Conservation (phyloP, 306 rosid species). For the Styphnolobium japonicum region DNA sequence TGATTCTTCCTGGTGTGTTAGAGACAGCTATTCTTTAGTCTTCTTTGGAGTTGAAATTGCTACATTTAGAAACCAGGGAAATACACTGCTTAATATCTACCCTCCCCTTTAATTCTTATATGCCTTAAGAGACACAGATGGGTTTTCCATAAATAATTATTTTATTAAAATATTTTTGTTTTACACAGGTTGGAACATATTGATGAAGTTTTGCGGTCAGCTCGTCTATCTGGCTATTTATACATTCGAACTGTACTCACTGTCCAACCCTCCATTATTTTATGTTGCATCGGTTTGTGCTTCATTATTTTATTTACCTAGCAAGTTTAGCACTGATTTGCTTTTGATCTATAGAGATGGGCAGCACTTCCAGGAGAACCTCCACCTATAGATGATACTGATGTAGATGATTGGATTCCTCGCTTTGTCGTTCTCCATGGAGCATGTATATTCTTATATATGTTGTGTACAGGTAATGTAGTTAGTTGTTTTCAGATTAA, state of each 20-base stretch:
- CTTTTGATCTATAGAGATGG: constrained; percentile 63
- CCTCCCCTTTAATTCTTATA: not conserved
- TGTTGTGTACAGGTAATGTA: constrained; percentile 69
- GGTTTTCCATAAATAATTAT: not conserved
- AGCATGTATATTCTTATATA: constrained; percentile 69
- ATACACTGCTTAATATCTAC: constrained; percentile 8
- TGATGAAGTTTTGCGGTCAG: constrained; percentile 91
- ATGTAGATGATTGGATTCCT: constrained; percentile 95
- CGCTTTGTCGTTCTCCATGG: constrained; percentile 97
- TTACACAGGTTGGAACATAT: constrained; percentile 80
- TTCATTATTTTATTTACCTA: not conserved
- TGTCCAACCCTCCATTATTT: not conserved
- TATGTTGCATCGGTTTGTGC: not conserved
- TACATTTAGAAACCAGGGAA: not conserved
- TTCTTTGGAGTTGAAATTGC: constrained; percentile 28
- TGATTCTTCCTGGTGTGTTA: constrained; percentile 16
- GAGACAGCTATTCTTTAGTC: constrained; percentile 5
- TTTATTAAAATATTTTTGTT: constrained; percentile 7
- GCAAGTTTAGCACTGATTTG: constrained; percentile 18
- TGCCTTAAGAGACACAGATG: not conserved
- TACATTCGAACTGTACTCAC: constrained; percentile 78
- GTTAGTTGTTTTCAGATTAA: not conserved
- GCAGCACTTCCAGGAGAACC: constrained; percentile 91
- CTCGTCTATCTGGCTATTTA: constrained; percentile 86
- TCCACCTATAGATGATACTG: constrained; percentile 83